Base-by-base conservation (phyloP, 805 yeast species). In the Starmerella sirachaensis region DNA sequence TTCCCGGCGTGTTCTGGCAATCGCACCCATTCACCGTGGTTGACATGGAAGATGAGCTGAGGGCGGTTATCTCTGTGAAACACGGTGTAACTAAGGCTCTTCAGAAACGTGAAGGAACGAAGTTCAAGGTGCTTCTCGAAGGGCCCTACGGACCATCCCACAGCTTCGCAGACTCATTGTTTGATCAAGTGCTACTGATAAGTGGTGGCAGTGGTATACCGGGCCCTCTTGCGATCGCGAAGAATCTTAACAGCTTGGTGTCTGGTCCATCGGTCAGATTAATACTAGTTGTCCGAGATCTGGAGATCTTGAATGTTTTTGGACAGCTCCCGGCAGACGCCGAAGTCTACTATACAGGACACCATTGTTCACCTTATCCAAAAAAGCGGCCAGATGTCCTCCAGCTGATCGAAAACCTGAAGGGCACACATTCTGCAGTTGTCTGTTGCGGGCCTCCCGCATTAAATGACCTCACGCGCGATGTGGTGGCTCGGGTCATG, bases 11-110 rank as follows among this genome's bases (percentile, higher is more conserved):
- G 19, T 73, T 76, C 54, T 78, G 78, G 76, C 83, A 78, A 53
- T 70, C 78, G 5, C 85, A 79, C 54, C 86, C 88, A 2, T 78
- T 80, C 57, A 75, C 86, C 1, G 41, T 56, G 9, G 36, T 40
- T 16, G 31, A 30, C n/a, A 17, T 5, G 3, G 39, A 29, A 6
- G 24, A 26, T 12, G 20, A 17, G 6, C 35, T 45, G 3, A 40
- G 29, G 21, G 11, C 36, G 1, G 48, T 45, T 3, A 27, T 45
- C 1, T 18, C 29, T 3, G 42, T 37, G 7, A 45, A 45, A 27
- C 11, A n/a, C 2, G 48, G 48, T 3, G 44, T 33, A 1, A 44
- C 43, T 6, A 13, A 23, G 6, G 24, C 31, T 16, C 11, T 31
- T 3, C 29, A 29, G 10, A 18, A 22, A 3, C 23, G 32, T 1